These are phyloP conservation scores for Globisporangium sylvaticum DNA, from an alignment of 352 stramenopile species.

Conservation along the genomic window DNA sequence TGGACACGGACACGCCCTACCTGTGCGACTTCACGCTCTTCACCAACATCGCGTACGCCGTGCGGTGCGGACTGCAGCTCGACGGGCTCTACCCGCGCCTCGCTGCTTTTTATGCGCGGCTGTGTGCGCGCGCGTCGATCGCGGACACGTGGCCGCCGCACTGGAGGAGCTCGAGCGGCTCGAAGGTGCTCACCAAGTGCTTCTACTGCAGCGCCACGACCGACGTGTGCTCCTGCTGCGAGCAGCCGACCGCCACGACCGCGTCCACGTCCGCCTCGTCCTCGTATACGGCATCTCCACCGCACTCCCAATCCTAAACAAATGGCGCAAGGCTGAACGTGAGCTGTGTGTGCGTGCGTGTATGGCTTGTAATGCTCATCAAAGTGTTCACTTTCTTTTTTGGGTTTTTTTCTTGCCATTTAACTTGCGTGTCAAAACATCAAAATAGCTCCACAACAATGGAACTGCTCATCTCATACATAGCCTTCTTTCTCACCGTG, in stretches of 20 bases:
- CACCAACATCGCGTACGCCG: constrained; percentile 82
- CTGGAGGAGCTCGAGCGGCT: constrained; percentile 70
- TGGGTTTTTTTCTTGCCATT: no score
- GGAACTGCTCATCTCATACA: neutral
- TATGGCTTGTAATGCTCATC: neutral
- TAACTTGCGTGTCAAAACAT: neutral
- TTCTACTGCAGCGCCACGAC: constrained; percentile 42
- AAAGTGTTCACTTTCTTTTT: neutral
- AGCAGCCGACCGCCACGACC: constrained; percentile 6
- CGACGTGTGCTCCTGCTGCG: constrained; percentile 15
- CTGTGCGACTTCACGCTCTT: constrained; percentile 83
- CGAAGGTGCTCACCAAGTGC: constrained; percentile 80
- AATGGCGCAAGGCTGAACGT: neutral
- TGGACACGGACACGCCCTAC: constrained; percentile 55
- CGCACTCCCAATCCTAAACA: neutral
- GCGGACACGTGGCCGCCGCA: constrained; percentile 82
- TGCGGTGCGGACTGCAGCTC: constrained; percentile 79
- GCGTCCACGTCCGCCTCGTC: neutral
- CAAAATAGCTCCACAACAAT: neutral
- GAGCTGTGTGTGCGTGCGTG: neutral
- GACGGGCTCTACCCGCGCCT: constrained; percentile 76
- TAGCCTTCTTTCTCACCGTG: neutral
- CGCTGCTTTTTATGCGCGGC: constrained; percentile 73
- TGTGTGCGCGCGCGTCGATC: constrained; percentile 67
- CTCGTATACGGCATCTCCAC: constrained; percentile 3